These are phyloP conservation scores for Mrakia hoshinonis DNA, from an alignment of 768 basidiomycete genomes.

Conservation along the genomic window DNA sequence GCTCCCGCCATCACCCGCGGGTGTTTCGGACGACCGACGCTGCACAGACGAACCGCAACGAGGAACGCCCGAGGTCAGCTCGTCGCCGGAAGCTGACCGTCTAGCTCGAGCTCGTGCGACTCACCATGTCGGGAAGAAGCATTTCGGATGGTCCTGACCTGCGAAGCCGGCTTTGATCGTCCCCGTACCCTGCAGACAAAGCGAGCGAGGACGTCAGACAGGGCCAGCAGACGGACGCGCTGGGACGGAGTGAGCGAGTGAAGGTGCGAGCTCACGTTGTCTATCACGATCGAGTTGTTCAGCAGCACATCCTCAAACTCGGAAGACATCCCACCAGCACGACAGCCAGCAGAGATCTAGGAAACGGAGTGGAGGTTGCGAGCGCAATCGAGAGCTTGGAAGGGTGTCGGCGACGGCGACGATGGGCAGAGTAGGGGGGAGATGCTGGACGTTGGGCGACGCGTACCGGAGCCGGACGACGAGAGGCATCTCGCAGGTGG, in stretches of 20 bases:
- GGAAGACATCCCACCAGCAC: constrained; percentile 5
- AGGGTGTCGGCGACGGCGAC: background rate
- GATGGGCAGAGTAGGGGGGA: background rate
- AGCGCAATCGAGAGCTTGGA: background rate
- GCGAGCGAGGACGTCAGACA: background rate
- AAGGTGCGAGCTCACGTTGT: constrained; percentile 61
- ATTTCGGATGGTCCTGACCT: constrained; percentile 97
- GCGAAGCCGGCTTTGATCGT: constrained; percentile 99
- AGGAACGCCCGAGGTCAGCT: background rate
- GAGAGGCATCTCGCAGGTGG: no score
- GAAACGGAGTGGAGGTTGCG: background rate
- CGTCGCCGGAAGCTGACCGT: background rate
- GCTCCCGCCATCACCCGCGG: constrained; percentile 96
- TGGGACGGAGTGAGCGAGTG: background rate
- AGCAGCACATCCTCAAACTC: constrained; percentile 30
- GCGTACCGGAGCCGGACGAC: background rate
- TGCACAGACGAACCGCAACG: constrained; percentile 44
- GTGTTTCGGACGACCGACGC: constrained; percentile 95
- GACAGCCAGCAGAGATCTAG: no score
- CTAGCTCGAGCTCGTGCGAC: constrained; percentile 36
- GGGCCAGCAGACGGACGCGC: background rate
- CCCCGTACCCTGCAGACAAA: constrained; percentile 71
- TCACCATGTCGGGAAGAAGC: constrained; percentile 98
- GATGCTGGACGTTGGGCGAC: background rate
- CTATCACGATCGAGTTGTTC: constrained; percentile 60